Evolutionary conservation across 345 rosid genomes (phyloP).

Genomic region (Eucalyptus lansdowneana): DNA sequence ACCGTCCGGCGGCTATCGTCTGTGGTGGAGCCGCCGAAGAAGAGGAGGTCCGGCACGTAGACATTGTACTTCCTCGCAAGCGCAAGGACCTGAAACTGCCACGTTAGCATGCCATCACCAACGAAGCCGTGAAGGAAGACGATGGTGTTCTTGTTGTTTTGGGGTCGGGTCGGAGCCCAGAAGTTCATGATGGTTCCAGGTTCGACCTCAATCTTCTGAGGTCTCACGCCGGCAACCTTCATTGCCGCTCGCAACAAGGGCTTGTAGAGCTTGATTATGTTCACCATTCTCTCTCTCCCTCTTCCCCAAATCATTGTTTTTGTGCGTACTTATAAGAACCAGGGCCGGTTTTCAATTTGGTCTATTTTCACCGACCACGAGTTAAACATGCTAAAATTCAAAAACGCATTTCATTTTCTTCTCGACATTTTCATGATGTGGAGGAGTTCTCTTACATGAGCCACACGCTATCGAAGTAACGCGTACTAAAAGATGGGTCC

Average conservation of each 20-base stretch:
- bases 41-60: conserved; percentile 38
- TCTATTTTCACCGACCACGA: not conserved
- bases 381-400: not conserved
- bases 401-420: not conserved
- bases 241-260: not conserved
- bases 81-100: conserved; percentile 23
- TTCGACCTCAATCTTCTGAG: conserved; percentile 8
- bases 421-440: not conserved
- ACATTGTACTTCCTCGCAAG: conserved; percentile 15
- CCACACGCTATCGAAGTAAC: not conserved
- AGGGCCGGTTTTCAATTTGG: not conserved
- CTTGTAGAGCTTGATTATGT: not conserved
- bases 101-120: conserved; percentile 14
- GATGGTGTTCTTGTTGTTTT: conserved; percentile 1
- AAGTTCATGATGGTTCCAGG: conserved; percentile 13
- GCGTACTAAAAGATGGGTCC: not conserved
- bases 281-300: not conserved
- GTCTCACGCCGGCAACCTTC: conserved; percentile 8
- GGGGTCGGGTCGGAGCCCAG: not conserved
- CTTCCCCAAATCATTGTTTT: not conserved
- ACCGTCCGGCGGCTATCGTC: conserved; percentile 3
- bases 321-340: not conserved
- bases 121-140: conserved; percentile 34
- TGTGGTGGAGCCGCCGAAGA: conserved; percentile 37
- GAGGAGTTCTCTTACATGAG: not conserved